Evolutionary conservation across 164 flowering plant species (phyloP).

Genomic region (Houttuynia cordata): DNA sequence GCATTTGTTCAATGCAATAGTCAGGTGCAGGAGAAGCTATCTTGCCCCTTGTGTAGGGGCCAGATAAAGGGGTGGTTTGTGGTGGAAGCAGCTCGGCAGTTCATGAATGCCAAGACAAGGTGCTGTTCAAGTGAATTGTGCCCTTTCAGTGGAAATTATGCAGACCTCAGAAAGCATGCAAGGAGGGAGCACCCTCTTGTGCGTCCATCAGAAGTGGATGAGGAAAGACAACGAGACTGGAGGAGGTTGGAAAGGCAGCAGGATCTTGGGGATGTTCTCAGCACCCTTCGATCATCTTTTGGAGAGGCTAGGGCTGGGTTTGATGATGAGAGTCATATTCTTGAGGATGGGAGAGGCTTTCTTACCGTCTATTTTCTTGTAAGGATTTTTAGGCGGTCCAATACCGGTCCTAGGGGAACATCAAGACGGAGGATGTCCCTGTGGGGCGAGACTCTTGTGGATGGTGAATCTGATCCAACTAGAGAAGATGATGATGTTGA

Average conservation of each 20-base stretch:
- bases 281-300: conserved; percentile 62
- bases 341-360: conserved; percentile 40
- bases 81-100: conserved; percentile 56
- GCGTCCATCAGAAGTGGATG: conserved; percentile 69
- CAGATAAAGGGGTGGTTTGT: conserved; percentile 58
- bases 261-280: conserved; percentile 73
- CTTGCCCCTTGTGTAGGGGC: conserved; percentile 87
- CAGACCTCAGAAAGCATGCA: conserved; percentile 82
- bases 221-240: conserved; percentile 70
- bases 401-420: conserved; percentile 36
- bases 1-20: conserved; percentile 11
- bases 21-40: conserved; percentile 9
- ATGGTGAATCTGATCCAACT: conserved; percentile 25
- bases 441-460: conserved; percentile 51
- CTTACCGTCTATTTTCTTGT: conserved; percentile 46
- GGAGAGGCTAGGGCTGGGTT: conserved; percentile 25
- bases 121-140: conserved; percentile 76
- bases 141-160: conserved; percentile 49
- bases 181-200: conserved; percentile 60
- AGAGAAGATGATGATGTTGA: conserved; percentile 20
- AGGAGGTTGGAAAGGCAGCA: conserved; percentile 68
- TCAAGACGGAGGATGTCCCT: conserved; percentile 23
- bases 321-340: conserved; percentile 4
- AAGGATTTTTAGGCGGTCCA: conserved; percentile 28
- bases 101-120: conserved; percentile 64